Base-by-base conservation (phyloP, 352 stramenopile species). In the Ophiocytium majus region DNA sequence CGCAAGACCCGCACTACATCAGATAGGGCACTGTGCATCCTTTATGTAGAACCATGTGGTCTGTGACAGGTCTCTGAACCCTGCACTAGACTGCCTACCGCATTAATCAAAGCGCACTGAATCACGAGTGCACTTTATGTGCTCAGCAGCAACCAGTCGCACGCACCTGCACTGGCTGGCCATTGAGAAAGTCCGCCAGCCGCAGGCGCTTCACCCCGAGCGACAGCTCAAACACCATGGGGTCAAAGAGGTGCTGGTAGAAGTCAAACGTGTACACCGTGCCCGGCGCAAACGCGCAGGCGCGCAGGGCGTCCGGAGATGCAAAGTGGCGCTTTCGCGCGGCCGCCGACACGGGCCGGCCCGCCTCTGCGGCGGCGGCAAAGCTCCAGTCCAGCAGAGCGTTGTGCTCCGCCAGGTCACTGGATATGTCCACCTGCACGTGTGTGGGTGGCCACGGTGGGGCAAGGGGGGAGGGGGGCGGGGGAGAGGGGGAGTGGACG, bases 251-350 rank as follows among this genome's bases (percentile, higher is more conserved):
- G 74, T 88, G 84, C 80, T 88, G 84, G 50, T 85, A 88, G 50
- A 88, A 88, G 76, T 88, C 84, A 32, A 88, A 88, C 19, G 84
- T 88, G 71, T 88, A 88, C 34, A 88, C 84, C 5, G 79, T 37
- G 34, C 84, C 76, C 76, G 36, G 32, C 19, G 28, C 75, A 81
- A 81, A 81, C 5, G 10, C 50, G 36, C 32, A 36, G 1, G 1
- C 36, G 37, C 19, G 19, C 31, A 81, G 32, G 1, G 28, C 50
- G 10, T 1, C 50, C 1, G 75, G 1, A 43, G 37, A 34, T 5
- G 10, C 32, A 10, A 81, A 36, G 50, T 57, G 36, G 5, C 36
- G 37, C 36, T 81, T 81, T 1, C 75, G 31, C 75, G 19, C n/a
- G 1, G 75, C 31, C 10, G 75, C 75, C n/a, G 75, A 5, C 37